Conservation (phyloP, 129 eudicot species). For the Daucus carota region DNA sequence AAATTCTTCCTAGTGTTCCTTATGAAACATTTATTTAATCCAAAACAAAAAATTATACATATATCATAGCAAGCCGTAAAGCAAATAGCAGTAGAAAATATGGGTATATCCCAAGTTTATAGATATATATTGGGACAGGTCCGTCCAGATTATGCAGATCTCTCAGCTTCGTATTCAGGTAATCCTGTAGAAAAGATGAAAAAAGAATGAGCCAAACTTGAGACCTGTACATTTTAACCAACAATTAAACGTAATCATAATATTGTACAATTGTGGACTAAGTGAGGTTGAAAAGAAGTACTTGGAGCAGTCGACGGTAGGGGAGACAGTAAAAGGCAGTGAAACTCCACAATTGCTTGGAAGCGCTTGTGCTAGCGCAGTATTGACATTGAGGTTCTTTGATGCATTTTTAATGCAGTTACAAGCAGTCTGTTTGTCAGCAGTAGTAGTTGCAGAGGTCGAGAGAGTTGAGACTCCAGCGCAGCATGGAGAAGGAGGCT, state of each 20-base stretch:
- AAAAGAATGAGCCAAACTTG: neutral
- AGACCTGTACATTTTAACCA: no score
- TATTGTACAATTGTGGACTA: neutral
- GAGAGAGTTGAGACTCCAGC: constrained; percentile 50
- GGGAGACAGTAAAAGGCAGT: constrained; percentile 47
- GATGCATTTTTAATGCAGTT: constrained; percentile 51
- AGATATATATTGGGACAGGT: neutral
- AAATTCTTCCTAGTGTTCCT: neutral
- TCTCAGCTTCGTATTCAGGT: constrained; percentile 7
- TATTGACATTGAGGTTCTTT: constrained; percentile 28
- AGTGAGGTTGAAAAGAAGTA: constrained; percentile 15
- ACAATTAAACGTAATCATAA: neutral
- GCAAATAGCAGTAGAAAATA: neutral
- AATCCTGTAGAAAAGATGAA: constrained; percentile 9
- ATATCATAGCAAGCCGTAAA: neutral
- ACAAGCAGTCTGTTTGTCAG: constrained; percentile 57
- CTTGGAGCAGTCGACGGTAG: constrained; percentile 77
- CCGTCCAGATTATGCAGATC: neutral
- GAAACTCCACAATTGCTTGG: constrained; percentile 64
- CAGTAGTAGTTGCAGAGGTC: constrained; percentile 33
- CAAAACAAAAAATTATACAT: neutral
- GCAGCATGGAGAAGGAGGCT: constrained; percentile 58
- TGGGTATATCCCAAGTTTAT: constrained; percentile 6
- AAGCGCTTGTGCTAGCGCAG: constrained; percentile 41
- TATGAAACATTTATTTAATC: neutral